Evolutionary conservation across 768 basidiomycete genomes (phyloP), one percentile per base, ranked within the genome.

Genomic region (Imleria badia): DNA sequence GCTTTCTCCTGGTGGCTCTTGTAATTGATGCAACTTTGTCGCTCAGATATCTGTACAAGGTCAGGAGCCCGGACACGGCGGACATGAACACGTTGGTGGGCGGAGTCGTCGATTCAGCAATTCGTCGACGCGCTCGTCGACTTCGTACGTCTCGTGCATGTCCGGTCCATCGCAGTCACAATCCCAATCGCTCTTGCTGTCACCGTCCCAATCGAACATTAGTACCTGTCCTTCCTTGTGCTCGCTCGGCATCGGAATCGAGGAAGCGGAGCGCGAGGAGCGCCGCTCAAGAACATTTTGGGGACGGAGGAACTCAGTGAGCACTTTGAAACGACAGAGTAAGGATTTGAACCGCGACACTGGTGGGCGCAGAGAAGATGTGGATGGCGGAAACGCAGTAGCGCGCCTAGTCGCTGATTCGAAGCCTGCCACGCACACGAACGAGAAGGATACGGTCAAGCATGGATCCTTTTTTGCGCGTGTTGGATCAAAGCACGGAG

Each of bases 401-500:
- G 45, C 36, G 5, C 35, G 11, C 22, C 7, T 20, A 9, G 26
- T 44, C 15, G n/a, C 6, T 5, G 43, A 40, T 44, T 51, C 36
- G 17, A 58, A 41, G 29, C 38, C 38, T 35, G 3, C 2, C 15
- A 14, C 19, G 7, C 40, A 30, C 12, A 15, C 29, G 11, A 40
- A 42, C 1, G 49, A 54, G 5, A 66, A 68, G 9, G 68, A 72
- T 4, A 63, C 64, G 5, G 67, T 66, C 43, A 73, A 73, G 52
- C 71, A 70, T 36, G 69, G 66, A 8, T 60, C 59, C 5, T 6
- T 58, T 14, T 54, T 67, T 36, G 55, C 44, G 15, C 65, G 52
- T 14, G 44, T 34, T 20, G 53, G 70, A 62, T 26, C 72, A 66
- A 70, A 62, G 61, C 51, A 59, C 6, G 41, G 36, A 11, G 44